Evolutionary conservation across 1,284 basidiomycete genomes (phyloP).

Genomic region (Ganoderma boninense): DNA sequence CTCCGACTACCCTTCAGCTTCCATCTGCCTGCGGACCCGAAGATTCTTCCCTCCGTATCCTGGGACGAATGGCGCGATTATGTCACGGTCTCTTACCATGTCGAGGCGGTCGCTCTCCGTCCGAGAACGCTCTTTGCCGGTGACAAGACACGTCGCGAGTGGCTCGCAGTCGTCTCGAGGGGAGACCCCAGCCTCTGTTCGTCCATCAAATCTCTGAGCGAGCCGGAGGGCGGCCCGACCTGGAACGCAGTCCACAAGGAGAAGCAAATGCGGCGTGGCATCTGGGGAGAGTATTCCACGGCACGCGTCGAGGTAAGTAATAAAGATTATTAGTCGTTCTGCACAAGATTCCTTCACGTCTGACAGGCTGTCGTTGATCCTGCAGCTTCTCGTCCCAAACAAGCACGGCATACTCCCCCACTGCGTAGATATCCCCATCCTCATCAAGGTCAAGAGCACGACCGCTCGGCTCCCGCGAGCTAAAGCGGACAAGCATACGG

Average conservation of each 20-base stretch:
- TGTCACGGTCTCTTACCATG: neutral
- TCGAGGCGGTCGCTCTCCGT: neutral
- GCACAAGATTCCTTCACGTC: neutral
- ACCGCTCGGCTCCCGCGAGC: neutral
- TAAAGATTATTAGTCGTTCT: neutral
- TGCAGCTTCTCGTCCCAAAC: neutral
- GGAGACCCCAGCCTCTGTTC: neutral
- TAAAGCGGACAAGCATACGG: neutral
- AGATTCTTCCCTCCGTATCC: neutral
- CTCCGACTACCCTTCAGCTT: neutral
- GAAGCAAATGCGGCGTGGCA: neutral
- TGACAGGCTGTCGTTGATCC: neutral
- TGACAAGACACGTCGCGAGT: neutral
- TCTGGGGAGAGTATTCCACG: neutral
- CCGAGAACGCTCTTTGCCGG: neutral
- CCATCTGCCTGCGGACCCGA: neutral
- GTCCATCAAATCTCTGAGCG: neutral
- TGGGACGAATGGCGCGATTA: neutral
- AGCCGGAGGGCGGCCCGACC: neutral
- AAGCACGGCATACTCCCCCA: neutral
- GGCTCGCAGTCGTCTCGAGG: neutral
- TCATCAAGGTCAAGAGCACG: neutral
- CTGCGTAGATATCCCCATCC: neutral
- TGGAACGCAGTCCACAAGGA: neutral
- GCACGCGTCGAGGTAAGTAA: neutral